Evolutionary conservation across 2,329 filamentous ascomycete species (phyloP), one percentile per base, ranked within the genome.

Genomic region (Claviceps maximensis): DNA sequence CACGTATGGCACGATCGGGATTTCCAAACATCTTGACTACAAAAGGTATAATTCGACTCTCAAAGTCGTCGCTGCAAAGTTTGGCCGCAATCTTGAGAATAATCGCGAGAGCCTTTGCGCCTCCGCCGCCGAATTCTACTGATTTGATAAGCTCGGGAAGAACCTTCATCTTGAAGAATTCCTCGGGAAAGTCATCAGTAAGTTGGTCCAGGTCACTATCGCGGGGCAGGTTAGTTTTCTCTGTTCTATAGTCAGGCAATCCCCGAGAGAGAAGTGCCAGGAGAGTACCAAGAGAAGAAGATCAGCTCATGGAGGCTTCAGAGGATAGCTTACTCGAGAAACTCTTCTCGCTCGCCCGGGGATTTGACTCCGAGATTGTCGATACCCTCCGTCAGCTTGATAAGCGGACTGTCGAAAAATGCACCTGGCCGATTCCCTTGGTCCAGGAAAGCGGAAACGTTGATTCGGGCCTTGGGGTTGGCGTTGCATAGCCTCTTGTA

Each of bases 121-220:
- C 93, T 29, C 93, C 93, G 12, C 91, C 93, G 8, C 93, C 93
- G 67, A 96, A 98, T 63, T 98, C 93, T n/a, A 97, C 89, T 0
- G 90, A 95, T 65, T 97, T 98, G n/a, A 98, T 77, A 31, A 98
- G 74, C 65, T 98, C 93, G 0, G 93, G 93, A 9, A 98, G 75
- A 3, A 98, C 83, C 64, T 97, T 98, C 78, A 95, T 87, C 65
- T 94, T 95, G 75, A 97, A 95, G 67, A 95, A 98, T 55, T 97
- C 93, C 64, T 96, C 91, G 0, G 93, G 93, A 56, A 97, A 96
- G 67, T 98, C 90, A 59, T 96, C 89, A 0, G 89, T 86, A 5
- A 96, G 77, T 55, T 86, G 78, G 59, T 95, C 89, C 6, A 98
- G 78, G 62, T 95, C 88, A 52, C 75, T 77, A 44, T 47, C 13